Evolutionary conservation across 176 grass and related monocot genomes (phyloP), one percentile per base, ranked within the genome.

Genomic region (Triticum monococcum): DNA sequence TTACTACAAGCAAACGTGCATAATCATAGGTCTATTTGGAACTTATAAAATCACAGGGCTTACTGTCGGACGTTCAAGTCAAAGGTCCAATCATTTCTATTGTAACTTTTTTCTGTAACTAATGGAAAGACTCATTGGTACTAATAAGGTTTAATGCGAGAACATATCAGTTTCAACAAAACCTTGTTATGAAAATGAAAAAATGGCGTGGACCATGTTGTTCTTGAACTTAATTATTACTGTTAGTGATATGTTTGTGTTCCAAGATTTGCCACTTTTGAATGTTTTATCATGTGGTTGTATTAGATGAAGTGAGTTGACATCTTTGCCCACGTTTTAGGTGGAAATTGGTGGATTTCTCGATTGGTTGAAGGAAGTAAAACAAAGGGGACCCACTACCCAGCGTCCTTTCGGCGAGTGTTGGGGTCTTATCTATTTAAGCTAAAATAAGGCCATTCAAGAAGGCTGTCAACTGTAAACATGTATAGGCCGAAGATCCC

Each of bases 401-500:
- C 3, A 79, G 71, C 50, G n/a, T 79, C 83, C 72, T 76, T 81
- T 50, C n/a, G 26, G 5, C 38, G 40, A 77, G 8, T n/a, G 20
- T 79, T 76, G 64, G 8, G 28, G 43, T 7, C 52, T 89, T 50
- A 28, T 80, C 13, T 79, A 78, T 24, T 75, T 84, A 18, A 13
- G 7, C 72, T 75, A 38, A 37, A 82, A 77, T 64, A 64, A 83
- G 81, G 36, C 31, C 24, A 33, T 76, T 43, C 24, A 83, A 66
- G 62, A 82, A 79, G 32, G 62, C 9, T 18, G 60, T 45, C 30
- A 86, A 54, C 75, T 74, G 75, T 50, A 76, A 77, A 81, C 35
- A 98, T 98, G 96, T 73, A 83, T 77, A 81, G 68, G 45, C 85
- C 83, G 41, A 89, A 86, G 57, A 59, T 80, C 62, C 71, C 70